These are phyloP conservation scores for Bryum argenteum DNA, from an alignment of 225 moss, liverwort and hornwort species.

Conservation along the genomic window DNA sequence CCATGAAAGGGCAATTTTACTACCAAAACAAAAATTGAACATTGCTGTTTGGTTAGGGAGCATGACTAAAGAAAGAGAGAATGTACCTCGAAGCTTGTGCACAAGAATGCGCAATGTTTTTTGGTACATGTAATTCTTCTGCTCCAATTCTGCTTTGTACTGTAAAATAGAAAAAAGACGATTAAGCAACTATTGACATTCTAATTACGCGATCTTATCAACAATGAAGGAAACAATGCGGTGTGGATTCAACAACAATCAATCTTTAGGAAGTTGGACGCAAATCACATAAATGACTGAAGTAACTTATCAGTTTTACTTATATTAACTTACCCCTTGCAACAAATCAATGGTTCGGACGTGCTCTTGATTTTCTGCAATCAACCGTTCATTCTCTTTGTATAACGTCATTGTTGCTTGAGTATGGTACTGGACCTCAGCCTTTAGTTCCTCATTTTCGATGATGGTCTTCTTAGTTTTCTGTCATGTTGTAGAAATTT, in stretches of 20 bases:
- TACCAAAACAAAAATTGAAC: not conserved
- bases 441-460: conserved; percentile 82
- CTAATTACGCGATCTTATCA: not conserved
- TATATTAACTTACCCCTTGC: conserved; percentile 68
- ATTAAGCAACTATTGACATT: not conserved
- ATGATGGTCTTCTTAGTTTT: conserved; percentile 97
- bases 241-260: not conserved
- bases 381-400: conserved; percentile 77
- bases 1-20: not conserved
- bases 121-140: conserved; percentile 75
- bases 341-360: conserved; percentile 44
- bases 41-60: not conserved
- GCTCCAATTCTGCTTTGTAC: conserved; percentile 65
- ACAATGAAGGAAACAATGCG: too few relatives aligned
- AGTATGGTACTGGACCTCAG: conserved; percentile 80
- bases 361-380: conserved; percentile 57
- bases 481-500: conserved; percentile 28
- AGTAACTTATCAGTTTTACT: too few relatives aligned
- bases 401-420: conserved; percentile 71
- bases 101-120: conserved; percentile 87
- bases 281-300: too few relatives aligned
- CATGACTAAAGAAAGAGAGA: not conserved
- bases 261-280: too few relatives aligned
- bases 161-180: conserved; percentile 20
- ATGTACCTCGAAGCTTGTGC: conserved; percentile 76